Evolutionary conservation across 129 eudicot genomes (phyloP).

Genomic region (Escallonia herrerae): DNA sequence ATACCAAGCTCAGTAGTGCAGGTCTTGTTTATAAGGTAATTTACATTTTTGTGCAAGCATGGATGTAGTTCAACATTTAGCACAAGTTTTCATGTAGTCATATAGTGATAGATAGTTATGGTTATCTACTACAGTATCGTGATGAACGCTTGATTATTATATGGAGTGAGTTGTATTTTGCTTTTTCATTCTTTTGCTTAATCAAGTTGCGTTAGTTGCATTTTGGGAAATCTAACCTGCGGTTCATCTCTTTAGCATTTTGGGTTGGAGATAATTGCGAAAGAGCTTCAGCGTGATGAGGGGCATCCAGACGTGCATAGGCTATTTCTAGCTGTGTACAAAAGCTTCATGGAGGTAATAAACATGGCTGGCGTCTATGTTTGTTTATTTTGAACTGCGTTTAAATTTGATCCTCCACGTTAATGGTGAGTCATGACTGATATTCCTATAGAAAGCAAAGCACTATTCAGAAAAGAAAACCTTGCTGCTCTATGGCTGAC

Average conservation of each 20-base stretch:
- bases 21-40: constrained; percentile 93
- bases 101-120: background rate
- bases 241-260: constrained; percentile 49
- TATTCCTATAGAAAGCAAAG: no score
- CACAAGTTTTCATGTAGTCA: background rate
- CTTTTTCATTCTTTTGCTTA: no score
- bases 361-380: background rate
- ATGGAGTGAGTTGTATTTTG: no score
- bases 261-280: constrained; percentile 82
- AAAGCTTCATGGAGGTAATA: constrained; percentile 92
- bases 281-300: constrained; percentile 69
- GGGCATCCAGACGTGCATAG: constrained; percentile 66
- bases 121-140: no score
- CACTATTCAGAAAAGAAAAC: no score
- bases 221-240: constrained; percentile 7
- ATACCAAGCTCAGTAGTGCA: constrained; percentile 91
- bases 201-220: background rate
- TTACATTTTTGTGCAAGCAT: background rate
- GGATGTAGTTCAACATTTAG: no score
- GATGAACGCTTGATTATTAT: no score
- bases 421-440: no score
- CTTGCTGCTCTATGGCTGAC: no score
- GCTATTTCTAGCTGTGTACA: constrained; percentile 65
- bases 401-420: no score
- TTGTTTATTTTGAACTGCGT: background rate